phyloP scores from a whole-genome alignment of 495 filamentous ascomycete species.

The Tuber borchii region DNA sequence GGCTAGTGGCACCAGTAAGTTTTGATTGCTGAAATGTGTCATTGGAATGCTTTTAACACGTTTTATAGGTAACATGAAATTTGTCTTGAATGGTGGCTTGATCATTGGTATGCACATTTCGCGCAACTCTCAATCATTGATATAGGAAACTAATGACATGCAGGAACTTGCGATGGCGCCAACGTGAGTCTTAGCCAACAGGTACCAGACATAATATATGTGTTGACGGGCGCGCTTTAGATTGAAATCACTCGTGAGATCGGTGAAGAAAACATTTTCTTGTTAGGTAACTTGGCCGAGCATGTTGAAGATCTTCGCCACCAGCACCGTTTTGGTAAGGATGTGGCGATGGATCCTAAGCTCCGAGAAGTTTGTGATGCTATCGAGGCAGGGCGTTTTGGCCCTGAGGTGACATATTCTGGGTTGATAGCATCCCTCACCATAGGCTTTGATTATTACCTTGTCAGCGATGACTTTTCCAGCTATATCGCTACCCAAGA shows the following conservation, averaged over 20 bases:
- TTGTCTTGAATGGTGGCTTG: slow-evolving; percentile 90
- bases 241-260: slow-evolving; percentile 98
- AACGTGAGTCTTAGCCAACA: slow-evolving; percentile 59
- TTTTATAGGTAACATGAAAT: slow-evolving; percentile 78
- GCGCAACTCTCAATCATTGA: background rate
- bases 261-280: slow-evolving; percentile 92
- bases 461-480: slow-evolving; percentile 94
- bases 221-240: slow-evolving; percentile 44
- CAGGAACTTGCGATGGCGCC: slow-evolving; percentile 84
- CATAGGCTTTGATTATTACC: slow-evolving; percentile 93
- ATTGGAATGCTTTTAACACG: slow-evolving; percentile 6
- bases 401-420: slow-evolving; percentile 65
- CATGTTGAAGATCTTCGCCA: slow-evolving; percentile 95
- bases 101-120: slow-evolving; percentile 58
- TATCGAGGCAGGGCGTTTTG: slow-evolving; percentile 71
- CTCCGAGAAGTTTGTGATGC: slow-evolving; percentile 74
- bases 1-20: slow-evolving; percentile 45
- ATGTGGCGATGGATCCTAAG: slow-evolving; percentile 65
- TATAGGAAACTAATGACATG: background rate
- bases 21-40: slow-evolving; percentile 2
- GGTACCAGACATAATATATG: slow-evolving; percentile 20
- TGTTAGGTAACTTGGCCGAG: slow-evolving; percentile 93
- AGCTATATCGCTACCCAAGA: slow-evolving; percentile 84
- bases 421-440: slow-evolving; percentile 74
- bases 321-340: slow-evolving; percentile 68